Evolutionary conservation across 106 monocot genomes (phyloP).

Genomic region (Allium cepa): DNA sequence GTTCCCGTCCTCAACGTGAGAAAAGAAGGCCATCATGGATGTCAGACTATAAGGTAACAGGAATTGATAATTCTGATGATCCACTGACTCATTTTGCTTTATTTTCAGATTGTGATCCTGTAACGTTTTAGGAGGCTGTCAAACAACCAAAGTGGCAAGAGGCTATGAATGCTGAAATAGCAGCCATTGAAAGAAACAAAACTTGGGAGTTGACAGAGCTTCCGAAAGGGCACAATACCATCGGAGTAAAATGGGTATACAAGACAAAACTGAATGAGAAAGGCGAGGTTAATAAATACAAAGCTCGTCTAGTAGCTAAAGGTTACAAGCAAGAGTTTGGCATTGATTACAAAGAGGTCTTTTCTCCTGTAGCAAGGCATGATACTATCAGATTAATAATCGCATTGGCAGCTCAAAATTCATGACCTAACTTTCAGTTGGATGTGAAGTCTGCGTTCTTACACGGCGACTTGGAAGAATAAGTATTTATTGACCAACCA

Average conservation of each 20-base stretch:
- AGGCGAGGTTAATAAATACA: background rate
- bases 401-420: background rate
- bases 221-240: background rate
- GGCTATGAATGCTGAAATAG: background rate
- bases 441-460: background rate
- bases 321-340: background rate
- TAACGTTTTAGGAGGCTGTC: background rate
- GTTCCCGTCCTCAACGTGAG: background rate
- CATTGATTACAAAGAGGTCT: background rate
- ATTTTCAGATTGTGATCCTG: constrained; percentile 13
- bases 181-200: constrained; percentile 1
- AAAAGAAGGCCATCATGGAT: background rate
- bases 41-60: background rate
- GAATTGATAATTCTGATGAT: background rate
- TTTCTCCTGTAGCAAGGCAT: background rate
- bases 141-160: background rate
- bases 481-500: background rate
- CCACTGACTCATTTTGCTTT: background rate
- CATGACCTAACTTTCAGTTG: background rate
- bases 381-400: background rate
- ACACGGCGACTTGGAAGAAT: background rate
- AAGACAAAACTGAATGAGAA: background rate
- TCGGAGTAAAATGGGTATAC: constrained; percentile 1
- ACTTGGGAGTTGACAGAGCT: constrained; percentile 2
- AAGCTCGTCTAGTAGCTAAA: background rate